Base-by-base conservation (phyloP, 495 filamentous ascomycete genomes). In the Hyaloscypha variabilis region DNA sequence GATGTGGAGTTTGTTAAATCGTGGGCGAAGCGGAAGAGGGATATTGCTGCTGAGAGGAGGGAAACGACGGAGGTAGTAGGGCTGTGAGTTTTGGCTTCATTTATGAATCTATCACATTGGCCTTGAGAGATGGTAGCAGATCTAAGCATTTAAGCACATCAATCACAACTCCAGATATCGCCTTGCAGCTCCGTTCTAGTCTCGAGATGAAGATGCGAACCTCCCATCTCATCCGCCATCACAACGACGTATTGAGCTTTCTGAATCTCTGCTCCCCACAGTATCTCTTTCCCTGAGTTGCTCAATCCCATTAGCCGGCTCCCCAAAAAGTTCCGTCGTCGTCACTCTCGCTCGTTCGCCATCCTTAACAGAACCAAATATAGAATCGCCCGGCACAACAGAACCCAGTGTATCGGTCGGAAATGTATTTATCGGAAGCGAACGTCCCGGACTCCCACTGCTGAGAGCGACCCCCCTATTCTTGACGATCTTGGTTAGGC, bases 401-500 rank as follows among this genome's bases (percentile, higher is more conserved):
- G 36, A 46, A 26, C 31, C 24, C 36, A 42, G 25, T 14, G 34
- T 28, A 17, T 60, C 49, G 11, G 39, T 25, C 14, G 24, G 30
- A 55, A 28, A 34, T n/a, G n/a, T n/a, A 34, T 26, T 28, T 4
- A 64, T 28, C 42, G 61, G 52, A 56, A 25, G 10, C 51, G 30
- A 39, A 11, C 34, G 14, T 28, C 6, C 26, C 17, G n/a, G 21
- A 56, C 21, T 64, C 51, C 23, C 42, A 53, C 39, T 50, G 19
- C 46, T 36, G 26, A 30, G 19, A 23, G 25, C 54, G 63, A 39
- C 11, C n/a, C 31, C 55, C 64, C 61, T 66, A 1, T 66, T 60
- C 51, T 66, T 66, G 21, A 66, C 64, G 26, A 66, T 2, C 25
- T 53, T 24, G n/a, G 83, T 71, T 25, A 87, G 72, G 19, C 79